Percentiles rank a stretch among this genome's conserved stretches.
phyloP scores from a whole-genome alignment of 2,329 filamentous ascomycete species.

The Lasiodiplodia theobromae region DNA sequence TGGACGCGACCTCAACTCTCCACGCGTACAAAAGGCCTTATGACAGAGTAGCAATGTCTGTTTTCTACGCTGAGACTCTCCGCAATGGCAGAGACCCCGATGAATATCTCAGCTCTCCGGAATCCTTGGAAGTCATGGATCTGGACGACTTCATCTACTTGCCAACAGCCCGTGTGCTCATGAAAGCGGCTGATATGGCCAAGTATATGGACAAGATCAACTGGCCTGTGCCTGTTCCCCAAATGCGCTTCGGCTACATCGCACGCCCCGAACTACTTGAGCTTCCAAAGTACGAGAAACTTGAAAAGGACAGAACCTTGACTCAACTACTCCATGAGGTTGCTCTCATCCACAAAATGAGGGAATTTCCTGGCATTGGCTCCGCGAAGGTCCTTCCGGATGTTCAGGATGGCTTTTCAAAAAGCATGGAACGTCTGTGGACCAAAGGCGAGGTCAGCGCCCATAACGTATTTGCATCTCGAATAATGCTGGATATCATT shows the following conservation, averaged over 20 bases:
- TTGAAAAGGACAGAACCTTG: constrained; percentile 3
- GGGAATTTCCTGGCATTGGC: too few species aligned
- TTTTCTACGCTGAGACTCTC: constrained; percentile 9
- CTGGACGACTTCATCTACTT: constrained; percentile 8
- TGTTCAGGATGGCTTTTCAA: background rate
- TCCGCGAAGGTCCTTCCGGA: background rate
- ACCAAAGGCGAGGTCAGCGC: background rate
- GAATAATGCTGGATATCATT: constrained; percentile 1
- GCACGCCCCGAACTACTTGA: background rate
- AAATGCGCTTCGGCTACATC: constrained; percentile 6
- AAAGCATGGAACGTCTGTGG: constrained; percentile 7
- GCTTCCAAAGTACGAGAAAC: background rate
- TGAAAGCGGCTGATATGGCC: background rate
- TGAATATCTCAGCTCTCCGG: background rate
- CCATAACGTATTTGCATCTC: constrained; percentile 5
- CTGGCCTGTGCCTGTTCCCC: background rate
- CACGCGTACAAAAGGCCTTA: background rate
- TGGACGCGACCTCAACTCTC: background rate
- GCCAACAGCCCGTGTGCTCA: background rate
- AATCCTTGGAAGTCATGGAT: constrained; percentile 5
- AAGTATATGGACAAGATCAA: background rate
- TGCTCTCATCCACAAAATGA: background rate
- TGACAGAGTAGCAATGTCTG: background rate
- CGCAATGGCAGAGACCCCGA: constrained; percentile 5
- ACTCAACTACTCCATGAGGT: background rate